A percentile compares a stretch with the other conserved stretches of the same genome.
Evolutionary conservation across 78 protist species (phyloP).

Genomic region (Dictyostelium purpureum): DNA sequence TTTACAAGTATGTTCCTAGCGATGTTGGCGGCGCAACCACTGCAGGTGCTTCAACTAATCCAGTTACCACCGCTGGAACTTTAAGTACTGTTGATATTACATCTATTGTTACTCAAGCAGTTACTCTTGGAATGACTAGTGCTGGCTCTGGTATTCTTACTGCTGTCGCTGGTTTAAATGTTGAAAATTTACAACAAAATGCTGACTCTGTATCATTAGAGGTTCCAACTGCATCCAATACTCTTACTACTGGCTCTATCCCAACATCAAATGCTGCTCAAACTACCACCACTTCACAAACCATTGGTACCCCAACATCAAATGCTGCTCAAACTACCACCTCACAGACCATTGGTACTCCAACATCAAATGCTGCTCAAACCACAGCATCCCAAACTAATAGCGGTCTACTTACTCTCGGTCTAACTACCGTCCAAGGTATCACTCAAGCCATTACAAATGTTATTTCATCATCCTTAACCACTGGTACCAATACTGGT

Average conservation of each 20-base stretch:
- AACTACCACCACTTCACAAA: background rate
- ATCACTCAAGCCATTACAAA: background rate
- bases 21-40: background rate
- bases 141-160: background rate
- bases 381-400: background rate
- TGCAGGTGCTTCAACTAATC: background rate
- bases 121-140: constrained; percentile 5
- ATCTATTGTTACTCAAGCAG: background rate
- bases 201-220: background rate
- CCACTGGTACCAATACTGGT: background rate
- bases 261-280: background rate
- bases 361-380: background rate
- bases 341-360: background rate
- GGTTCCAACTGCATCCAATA: background rate
- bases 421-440: background rate
- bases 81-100: background rate
- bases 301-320: background rate
- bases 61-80: background rate
- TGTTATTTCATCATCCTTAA: background rate
- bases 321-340: background rate
- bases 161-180: background rate
- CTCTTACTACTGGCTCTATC: background rate
- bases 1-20: background rate
- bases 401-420: background rate
- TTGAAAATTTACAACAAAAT: background rate